Base-by-base conservation (phyloP, 2,329 filamentous ascomycete species). In the Trichophyton rubrum region DNA sequence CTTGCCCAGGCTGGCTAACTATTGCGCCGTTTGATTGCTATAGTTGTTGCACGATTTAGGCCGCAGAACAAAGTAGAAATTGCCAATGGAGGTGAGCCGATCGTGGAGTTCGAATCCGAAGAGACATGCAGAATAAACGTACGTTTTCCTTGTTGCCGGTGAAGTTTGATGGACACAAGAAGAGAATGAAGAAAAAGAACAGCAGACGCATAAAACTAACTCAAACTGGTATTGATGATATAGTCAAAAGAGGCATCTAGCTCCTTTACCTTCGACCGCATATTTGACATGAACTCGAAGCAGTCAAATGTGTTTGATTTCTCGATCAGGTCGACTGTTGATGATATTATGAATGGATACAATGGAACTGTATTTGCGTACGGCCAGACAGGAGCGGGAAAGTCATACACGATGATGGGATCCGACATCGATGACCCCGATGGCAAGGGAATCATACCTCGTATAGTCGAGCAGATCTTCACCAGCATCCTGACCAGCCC, bases 351-450 rank as follows among this genome's bases (percentile, higher is more conserved):
- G 66, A 96, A 97, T 76, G 93, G 93, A 66, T 99, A 99, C 83
- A 99, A 99, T 78, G 93, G 92, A 72, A 97, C 92, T 13, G 92
- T 99, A 67, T 97, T 99, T 70, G 93, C 93, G 64, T 99, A 99
- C 73, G 93, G 93, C 66, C 93, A 97, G 80, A 99, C 93, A 0
- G 93, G 93, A 74, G 91, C 92, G 11, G 93, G 93, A 80, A 99
- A 99, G 80, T 97, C 93, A 22, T 97, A 95, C 74, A 97, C 93
- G 59, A 99, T 99, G 93, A 95, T 95, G 90, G 89, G 89, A 63
- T 88, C 88, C 58, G 91, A 92, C 74, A 96, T 99, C 77, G 90
- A 95, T 70, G 89, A 96, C 74, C 85, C 89, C 2, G 82, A 86
- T 38, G 87, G 86, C 66, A 89, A 91, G 73, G 93, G 93, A 80